Evolutionary conservation across 768 basidiomycete genomes (phyloP), one percentile per base, ranked within the genome.

Genomic region (Tulasnella sp.): DNA sequence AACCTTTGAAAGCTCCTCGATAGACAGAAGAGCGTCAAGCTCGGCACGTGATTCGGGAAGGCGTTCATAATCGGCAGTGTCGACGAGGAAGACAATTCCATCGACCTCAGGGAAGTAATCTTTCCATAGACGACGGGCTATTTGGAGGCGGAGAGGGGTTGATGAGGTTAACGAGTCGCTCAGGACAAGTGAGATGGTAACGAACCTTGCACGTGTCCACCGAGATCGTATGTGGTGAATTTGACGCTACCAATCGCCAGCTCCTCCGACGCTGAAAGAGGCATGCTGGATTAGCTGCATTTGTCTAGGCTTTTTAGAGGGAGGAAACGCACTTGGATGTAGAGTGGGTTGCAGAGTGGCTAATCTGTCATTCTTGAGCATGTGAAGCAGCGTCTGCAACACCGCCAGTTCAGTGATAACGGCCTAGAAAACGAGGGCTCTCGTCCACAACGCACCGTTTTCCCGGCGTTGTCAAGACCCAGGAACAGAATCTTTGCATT

Each of bases 61-160:
- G 58, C 97, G 93, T 85, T 99, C 97, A 82, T 91, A 91, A 86
- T 99, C 97, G 79, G 95, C 95, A 79, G 91, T 93, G 85, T 99
- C 97, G 77, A 99, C 96, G 76, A 99, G 87, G 89, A 99, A 99
- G 82, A 99, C 91, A 81, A 99, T 98, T 22, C 95, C 97, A 81
- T 99, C 96, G 58, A 99, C 97, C 84, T 99, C 97, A 71, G 97
- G 97, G 91, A 99, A 99, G 86, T 99, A 99, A 84, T 99, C 96
- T 77, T 96, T 91, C 97, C 97, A 99, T 83, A 99, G 91, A 80
- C 97, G 94, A 80, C 97, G 96, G 74, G 97, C 97, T 90, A 80
- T 31, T 25, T 31, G 12, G 29, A 70, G 34, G 71, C 45, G 71
- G 58, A 25, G 25, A 8, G 58, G 34, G 58, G 54, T 39, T 37